Base-by-base conservation (phyloP, 176 grass and related monocot genomes). In the Secale cereale region DNA sequence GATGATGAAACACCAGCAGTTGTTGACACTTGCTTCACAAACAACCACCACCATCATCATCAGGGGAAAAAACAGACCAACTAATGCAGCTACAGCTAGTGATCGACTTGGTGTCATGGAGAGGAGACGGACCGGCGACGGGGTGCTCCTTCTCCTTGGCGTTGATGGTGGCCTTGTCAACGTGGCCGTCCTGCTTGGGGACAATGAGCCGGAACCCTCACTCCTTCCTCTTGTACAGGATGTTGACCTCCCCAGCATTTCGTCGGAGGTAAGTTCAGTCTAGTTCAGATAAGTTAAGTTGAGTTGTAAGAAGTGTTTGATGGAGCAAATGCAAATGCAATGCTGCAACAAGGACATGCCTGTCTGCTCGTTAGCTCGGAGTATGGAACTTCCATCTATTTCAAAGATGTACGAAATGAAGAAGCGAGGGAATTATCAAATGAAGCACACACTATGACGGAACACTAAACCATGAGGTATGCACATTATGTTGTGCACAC, bases 211-310 rank as follows among this genome's bases (percentile, higher is more conserved):
- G 91, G 40, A 85, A 98, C 0, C 95, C 95, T 5, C 92, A 92
- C 4, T 86, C 80, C 8, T 93, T 88, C 88, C 95, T 98, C 77
- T 88, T 94, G 91, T 98, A 98, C 66, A 98, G 62, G 69, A 98
- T 89, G 82, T 98, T 98, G 15, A 95, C 82, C 80, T 94, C 85
- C 13, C 95, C 92, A 91, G 67, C 28, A 45, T 5, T 12, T 12
- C 17, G 4, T 33, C 20, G 2, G 22, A 62, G 59, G 26, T 62
- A 1, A 13, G 12, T 35, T n/a, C 32, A 62, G n/a, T 60, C 7
- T 37, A 37, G 4, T 7, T 5, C 36, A 37, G n/a, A n/a, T n/a
- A n/a, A n/a, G n/a, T n/a, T n/a, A n/a, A n/a, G n/a, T n/a, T n/a
- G n/a, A n/a, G n/a, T n/a, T n/a, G n/a, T n/a, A n/a, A n/a, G n/a